Evolutionary conservation across 2,329 filamentous ascomycete genomes (phyloP).

Genomic region (Phaeomoniella chlamydospora): DNA sequence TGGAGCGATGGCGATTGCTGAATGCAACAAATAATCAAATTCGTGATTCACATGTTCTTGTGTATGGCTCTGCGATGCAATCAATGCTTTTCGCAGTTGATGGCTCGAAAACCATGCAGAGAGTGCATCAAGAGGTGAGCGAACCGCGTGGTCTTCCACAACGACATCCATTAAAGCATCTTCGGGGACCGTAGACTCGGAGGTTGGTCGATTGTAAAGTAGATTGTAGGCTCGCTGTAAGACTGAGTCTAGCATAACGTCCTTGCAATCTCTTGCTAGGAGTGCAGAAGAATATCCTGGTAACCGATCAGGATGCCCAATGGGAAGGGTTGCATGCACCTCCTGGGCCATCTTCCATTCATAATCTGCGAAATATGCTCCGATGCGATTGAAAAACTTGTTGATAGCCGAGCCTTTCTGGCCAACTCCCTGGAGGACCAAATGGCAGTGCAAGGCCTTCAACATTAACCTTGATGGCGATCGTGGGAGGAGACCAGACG

Average conservation of each 20-base stretch:
- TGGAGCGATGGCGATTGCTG: constrained; percentile 62
- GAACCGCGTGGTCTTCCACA: constrained; percentile 70
- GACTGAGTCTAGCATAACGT: constrained; percentile 63
- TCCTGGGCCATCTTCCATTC: constrained; percentile 72
- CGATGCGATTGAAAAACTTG: constrained; percentile 51
- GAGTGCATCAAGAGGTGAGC: constrained; percentile 76
- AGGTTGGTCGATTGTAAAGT: constrained; percentile 70
- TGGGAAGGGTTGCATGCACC: constrained; percentile 35
- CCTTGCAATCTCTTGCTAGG: constrained; percentile 65
- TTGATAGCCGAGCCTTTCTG: constrained; percentile 51
- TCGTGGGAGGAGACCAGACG: constrained; percentile 72
- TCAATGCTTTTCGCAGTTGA: constrained; percentile 54
- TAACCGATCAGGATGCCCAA: constrained; percentile 48
- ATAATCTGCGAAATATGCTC: constrained; percentile 56
- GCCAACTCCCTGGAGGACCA: constrained; percentile 68
- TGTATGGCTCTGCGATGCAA: constrained; percentile 34
- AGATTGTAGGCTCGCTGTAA: constrained; percentile 80
- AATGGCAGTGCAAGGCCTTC: constrained; percentile 80
- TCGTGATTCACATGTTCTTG: constrained; percentile 21
- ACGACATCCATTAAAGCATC: constrained; percentile 69
- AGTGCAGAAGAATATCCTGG: constrained; percentile 64
- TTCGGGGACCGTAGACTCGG: constrained; percentile 45
- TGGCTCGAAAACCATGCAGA: constrained; percentile 82
- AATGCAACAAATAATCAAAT: constrained; percentile 42
- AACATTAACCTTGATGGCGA: constrained; percentile 77